Evolutionary conservation across 164 flowering plant genomes (phyloP).

Genomic region (Vitis labrusca): DNA sequence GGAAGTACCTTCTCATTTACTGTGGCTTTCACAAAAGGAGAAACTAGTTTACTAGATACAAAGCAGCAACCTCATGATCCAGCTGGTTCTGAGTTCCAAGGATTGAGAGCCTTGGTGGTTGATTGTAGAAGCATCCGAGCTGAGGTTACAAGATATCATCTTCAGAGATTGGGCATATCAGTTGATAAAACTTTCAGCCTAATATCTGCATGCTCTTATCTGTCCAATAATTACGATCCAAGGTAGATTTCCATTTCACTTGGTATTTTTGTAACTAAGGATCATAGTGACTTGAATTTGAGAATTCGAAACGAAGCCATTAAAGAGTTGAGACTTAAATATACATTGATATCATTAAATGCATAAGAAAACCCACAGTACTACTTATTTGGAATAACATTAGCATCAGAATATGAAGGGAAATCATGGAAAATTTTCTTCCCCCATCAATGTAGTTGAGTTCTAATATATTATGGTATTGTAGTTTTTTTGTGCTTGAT

Average conservation of each 20-base stretch:
- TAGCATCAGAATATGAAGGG: not conserved
- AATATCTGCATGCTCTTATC: constrained; percentile 40
- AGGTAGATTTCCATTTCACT: constrained; percentile 30
- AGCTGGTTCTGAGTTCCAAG: constrained; percentile 50
- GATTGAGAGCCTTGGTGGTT: constrained; percentile 66
- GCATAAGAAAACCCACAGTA: not conserved
- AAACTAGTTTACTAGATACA: constrained; percentile 31
- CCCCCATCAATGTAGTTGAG: no score
- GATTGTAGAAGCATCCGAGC: constrained; percentile 74
- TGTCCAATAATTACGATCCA: constrained; percentile 24
- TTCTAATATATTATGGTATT: no score
- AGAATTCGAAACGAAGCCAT: not conserved
- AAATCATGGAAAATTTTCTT: not conserved
- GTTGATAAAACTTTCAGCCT: constrained; percentile 41
- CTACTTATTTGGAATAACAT: not conserved
- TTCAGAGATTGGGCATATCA: constrained; percentile 70
- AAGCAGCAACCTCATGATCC: constrained; percentile 41
- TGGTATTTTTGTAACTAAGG: not conserved
- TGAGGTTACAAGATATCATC: constrained; percentile 85
- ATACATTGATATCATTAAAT: no score
- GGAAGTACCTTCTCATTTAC: constrained; percentile 90
- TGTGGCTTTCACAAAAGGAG: constrained; percentile 48
- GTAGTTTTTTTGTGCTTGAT: not conserved
- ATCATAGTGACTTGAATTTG: not conserved
- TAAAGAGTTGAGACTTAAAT: no score